Evolutionary conservation across 2,329 filamentous ascomycete genomes (phyloP).

Genomic region (Curvularia hawaiiensis): DNA sequence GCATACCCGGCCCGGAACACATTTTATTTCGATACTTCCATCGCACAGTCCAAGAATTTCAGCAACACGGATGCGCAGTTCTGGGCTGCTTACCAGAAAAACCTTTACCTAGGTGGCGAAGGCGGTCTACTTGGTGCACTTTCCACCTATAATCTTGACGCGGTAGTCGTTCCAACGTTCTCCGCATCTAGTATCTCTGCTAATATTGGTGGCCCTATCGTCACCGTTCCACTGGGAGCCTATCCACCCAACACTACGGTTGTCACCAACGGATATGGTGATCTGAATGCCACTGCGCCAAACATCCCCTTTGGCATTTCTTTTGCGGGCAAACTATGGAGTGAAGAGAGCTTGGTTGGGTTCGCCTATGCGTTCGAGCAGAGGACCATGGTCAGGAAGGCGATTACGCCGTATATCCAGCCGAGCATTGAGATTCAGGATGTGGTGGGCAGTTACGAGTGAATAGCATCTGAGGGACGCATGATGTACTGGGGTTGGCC

Average conservation of each 20-base stretch:
- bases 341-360: conserved; percentile 65
- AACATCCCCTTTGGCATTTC: conserved; percentile 65
- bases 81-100: conserved; percentile 61
- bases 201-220: conserved; percentile 63
- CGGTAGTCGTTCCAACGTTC: conserved; percentile 64
- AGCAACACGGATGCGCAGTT: conserved; percentile 63
- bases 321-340: conserved; percentile 66
- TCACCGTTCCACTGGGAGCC: conserved; percentile 68
- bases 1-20: conserved; percentile 68
- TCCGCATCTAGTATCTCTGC: conserved; percentile 57
- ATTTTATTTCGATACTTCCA: conserved; percentile 58
- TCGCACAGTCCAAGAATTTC: conserved; percentile 54
- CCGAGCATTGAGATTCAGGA: conserved; percentile 56
- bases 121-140: conserved; percentile 67
- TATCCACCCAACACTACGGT: conserved; percentile 58
- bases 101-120: conserved; percentile 60
- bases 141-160: conserved; percentile 61
- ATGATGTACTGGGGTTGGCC: neutral
- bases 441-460: conserved; percentile 41
- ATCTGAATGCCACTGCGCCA: conserved; percentile 60
- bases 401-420: conserved; percentile 55
- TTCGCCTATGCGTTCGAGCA: conserved; percentile 74
- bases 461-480: too few species aligned
- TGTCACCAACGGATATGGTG: conserved; percentile 52
- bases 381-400: conserved; percentile 56